Percentiles rank a stretch among this genome's conserved stretches.
phyloP scores from a whole-genome alignment of 2,329 filamentous ascomycete genomes.

The Aspergillus aculeatinus region DNA sequence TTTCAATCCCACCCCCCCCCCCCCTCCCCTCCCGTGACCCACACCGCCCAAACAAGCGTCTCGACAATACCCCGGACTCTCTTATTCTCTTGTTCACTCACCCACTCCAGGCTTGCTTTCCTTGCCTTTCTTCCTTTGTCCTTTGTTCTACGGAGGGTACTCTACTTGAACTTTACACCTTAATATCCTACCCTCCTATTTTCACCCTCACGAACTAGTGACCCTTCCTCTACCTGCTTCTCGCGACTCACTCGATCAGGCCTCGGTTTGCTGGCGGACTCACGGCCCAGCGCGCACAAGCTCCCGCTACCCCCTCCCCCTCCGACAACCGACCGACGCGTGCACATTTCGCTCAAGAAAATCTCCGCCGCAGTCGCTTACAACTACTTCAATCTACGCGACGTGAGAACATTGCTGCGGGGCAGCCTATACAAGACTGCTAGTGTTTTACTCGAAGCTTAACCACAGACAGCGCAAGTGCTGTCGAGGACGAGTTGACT shows the following conservation, averaged over 20 bases:
- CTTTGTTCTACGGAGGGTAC: background rate
- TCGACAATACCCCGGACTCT: slow-evolving; percentile 10
- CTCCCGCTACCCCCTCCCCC: background rate
- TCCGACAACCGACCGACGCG: slow-evolving; percentile 6
- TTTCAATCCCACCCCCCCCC: background rate
- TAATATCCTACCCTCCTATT: background rate
- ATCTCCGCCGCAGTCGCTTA: slow-evolving; percentile 7
- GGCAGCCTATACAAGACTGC: background rate
- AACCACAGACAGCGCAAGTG: background rate
- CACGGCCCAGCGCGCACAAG: background rate
- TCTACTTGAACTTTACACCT: background rate
- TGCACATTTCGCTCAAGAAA: slow-evolving; percentile 19
- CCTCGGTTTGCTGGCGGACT: background rate
- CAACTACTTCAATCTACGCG: background rate
- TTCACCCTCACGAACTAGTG: background rate
- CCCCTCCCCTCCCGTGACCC: slow-evolving; percentile 17
- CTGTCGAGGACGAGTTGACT: slow-evolving; percentile 13
- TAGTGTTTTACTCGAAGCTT: background rate
- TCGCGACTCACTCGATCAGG: background rate
- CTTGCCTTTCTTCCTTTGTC: background rate
- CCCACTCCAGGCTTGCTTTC: background rate
- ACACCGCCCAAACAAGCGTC: slow-evolving; percentile 21
- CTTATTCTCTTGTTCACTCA: background rate
- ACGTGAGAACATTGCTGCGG: background rate
- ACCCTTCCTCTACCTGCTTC: background rate